phyloP scores from a whole-genome alignment of 805 yeast genomes.

The Hanseniaspora hatyaiensis region DNA sequence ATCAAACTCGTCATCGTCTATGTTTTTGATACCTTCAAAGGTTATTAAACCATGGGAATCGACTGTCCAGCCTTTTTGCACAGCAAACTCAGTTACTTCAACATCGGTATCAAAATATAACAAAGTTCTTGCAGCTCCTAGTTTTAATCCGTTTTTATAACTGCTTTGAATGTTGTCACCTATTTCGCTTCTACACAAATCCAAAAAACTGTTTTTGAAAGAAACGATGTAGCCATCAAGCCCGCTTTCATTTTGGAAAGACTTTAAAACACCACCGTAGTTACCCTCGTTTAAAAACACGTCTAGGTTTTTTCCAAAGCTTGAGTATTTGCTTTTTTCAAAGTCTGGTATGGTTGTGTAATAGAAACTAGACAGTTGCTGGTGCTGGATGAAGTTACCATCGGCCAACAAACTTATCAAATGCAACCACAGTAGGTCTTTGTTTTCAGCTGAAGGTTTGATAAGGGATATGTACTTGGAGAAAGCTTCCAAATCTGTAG shows the following conservation, averaged over 20 bases:
- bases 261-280: conserved; percentile 79
- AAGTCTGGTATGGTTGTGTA: conserved; percentile 56
- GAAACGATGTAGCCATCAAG: conserved; percentile 60
- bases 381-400: conserved; percentile 38
- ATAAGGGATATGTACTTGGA: conserved; percentile 57
- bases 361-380: conserved; percentile 51
- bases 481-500: conserved; percentile 56
- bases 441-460: conserved; percentile 29
- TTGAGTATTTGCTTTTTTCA: conserved; percentile 59
- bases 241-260: conserved; percentile 35
- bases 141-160: conserved; percentile 54
- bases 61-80: conserved; percentile 48
- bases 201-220: conserved; percentile 62
- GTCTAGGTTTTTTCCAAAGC: conserved; percentile 80
- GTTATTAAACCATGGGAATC: conserved; percentile 42
- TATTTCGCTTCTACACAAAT: conserved; percentile 75
- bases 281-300: conserved; percentile 94
- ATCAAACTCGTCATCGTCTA: conserved; percentile 23
- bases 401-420: conserved; percentile 65
- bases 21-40: conserved; percentile 22
- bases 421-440: conserved; percentile 36
- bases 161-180: conserved; percentile 73
- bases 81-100: conserved; percentile 43
- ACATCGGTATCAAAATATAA: conserved; percentile 55
- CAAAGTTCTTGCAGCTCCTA: conserved; percentile 70